Conservation (phyloP, 2,329 filamentous ascomycete species). For the Aspergillus piperis region DNA sequence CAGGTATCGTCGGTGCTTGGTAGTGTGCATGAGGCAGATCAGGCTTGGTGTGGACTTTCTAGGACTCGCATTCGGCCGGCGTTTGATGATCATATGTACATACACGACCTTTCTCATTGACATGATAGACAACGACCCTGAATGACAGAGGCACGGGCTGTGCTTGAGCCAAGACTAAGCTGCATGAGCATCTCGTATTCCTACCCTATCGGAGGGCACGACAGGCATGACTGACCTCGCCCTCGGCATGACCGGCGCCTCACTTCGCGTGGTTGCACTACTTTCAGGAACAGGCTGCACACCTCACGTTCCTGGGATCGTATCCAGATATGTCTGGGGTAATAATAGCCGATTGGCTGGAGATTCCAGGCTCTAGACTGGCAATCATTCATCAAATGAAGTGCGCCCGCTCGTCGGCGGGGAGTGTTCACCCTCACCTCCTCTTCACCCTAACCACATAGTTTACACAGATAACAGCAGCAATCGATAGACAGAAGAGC, state of each 20-base stretch:
- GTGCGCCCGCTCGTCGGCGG: neutral
- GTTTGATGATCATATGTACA: neutral
- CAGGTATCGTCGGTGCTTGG: slow-evolving; percentile 41
- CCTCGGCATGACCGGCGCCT: neutral
- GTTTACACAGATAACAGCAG: neutral
- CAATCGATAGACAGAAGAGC: neutral
- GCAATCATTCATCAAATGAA: neutral
- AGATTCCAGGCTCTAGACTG: neutral
- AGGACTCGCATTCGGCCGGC: neutral
- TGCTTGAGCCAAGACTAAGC: slow-evolving; percentile 3
- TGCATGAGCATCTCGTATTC: slow-evolving; percentile 2
- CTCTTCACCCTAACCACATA: neutral
- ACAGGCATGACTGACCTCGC: neutral
- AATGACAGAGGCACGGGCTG: neutral
- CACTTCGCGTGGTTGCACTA: neutral
- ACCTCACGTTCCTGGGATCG: neutral
- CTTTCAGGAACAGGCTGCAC: neutral
- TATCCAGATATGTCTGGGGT: neutral
- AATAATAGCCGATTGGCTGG: neutral
- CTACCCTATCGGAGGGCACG: neutral
- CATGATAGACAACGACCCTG: neutral
- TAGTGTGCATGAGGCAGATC: neutral
- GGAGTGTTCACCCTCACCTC: neutral
- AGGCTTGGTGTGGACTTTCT: neutral
- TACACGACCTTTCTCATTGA: neutral